phyloP scores from a whole-genome alignment of 345 rosid species.

The Trapa bicornis region DNA sequence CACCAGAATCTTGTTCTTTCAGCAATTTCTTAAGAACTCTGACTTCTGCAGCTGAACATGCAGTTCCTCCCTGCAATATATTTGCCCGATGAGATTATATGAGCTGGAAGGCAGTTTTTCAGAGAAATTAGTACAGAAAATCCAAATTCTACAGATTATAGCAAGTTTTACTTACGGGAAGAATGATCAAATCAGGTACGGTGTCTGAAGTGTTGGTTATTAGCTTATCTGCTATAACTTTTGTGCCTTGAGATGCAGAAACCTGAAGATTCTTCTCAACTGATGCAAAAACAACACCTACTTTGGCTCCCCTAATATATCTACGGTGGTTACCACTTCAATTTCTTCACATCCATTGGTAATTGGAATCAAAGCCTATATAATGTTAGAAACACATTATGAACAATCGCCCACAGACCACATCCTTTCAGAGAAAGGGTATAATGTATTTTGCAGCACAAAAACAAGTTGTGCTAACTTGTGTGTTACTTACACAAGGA shows the following conservation, averaged over 20 bases:
- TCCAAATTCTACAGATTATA: neutral
- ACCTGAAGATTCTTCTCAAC: constrained; percentile 51
- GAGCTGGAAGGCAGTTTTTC: neutral
- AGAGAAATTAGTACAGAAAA: neutral
- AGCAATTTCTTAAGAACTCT: constrained; percentile 63
- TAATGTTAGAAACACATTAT: constrained; percentile 5
- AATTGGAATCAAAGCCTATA: constrained; percentile 71
- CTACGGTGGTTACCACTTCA: constrained; percentile 58
- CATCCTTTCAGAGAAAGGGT: neutral
- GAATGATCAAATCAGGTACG: constrained; percentile 61
- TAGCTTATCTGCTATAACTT: constrained; percentile 66
- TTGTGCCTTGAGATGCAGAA: constrained; percentile 57
- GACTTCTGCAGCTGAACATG: constrained; percentile 60
- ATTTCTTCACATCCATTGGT: constrained; percentile 81
- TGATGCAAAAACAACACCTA: constrained; percentile 73
- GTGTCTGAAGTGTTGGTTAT: constrained; percentile 45
- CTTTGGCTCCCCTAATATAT: constrained; percentile 75
- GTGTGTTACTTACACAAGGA: constrained; percentile 47
- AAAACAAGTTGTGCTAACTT: neutral
- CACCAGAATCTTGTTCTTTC: constrained; percentile 51
- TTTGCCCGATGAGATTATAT: constrained; percentile 2
- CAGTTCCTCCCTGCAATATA: constrained; percentile 49
- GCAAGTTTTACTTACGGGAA: constrained; percentile 43
- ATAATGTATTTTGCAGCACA: neutral
- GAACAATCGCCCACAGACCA: neutral